These are phyloP conservation scores for Cymbopogon citratus DNA, from an alignment of 176 grass and related monocot genomes.

Conservation along the genomic window DNA sequence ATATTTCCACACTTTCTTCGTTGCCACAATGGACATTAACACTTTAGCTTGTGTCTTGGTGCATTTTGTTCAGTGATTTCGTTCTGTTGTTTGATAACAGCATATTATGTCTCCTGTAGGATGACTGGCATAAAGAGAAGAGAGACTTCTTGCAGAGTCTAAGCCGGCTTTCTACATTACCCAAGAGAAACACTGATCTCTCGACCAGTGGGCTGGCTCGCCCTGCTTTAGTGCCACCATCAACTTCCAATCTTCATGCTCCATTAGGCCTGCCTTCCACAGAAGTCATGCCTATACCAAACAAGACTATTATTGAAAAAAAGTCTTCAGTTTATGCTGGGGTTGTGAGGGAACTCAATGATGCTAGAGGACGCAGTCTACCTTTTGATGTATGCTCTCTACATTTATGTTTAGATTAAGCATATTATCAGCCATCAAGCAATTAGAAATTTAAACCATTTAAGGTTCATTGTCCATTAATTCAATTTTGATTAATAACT, in stretches of 20 bases:
- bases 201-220: conserved; percentile 36
- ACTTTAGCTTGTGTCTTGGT: neutral
- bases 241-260: conserved; percentile 55
- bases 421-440: neutral
- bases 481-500: conserved; percentile 4
- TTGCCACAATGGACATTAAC: neutral
- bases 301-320: conserved; percentile 84
- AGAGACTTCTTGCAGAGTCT: conserved; percentile 85
- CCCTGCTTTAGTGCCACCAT: conserved; percentile 45
- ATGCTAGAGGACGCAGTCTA: conserved; percentile 69
- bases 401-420: conserved; percentile 18
- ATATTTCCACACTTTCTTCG: neutral
- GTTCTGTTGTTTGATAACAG: conserved; percentile 13
- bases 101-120: conserved; percentile 41
- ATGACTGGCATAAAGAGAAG: conserved; percentile 97
- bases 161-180: conserved; percentile 84
- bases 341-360: conserved; percentile 70
- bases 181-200: conserved; percentile 67
- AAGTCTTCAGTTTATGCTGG: conserved; percentile 88
- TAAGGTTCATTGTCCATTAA: conserved; percentile 15
- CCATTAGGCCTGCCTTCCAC: conserved; percentile 37
- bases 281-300: conserved; percentile 64
- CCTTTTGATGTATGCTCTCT: conserved; percentile 64
- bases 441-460: conserved; percentile 12
- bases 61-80: conserved; percentile 2